Base-by-base conservation (phyloP, 2,329 filamentous ascomycete genomes). In the Aspergillus carbonarius region DNA sequence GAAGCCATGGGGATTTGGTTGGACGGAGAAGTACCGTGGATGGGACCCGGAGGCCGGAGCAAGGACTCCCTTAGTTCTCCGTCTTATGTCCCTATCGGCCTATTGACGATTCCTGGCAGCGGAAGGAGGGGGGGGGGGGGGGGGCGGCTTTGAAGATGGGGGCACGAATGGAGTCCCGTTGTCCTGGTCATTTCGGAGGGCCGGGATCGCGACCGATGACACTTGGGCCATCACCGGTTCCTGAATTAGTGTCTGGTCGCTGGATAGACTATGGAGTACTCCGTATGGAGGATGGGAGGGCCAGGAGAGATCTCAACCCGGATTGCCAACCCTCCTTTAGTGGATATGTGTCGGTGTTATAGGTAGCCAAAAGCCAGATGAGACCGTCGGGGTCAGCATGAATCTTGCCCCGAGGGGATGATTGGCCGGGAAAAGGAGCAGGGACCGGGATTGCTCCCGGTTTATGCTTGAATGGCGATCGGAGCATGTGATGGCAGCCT, bases 141-240 rank as follows among this genome's bases (percentile, higher is more conserved):
- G n/a, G n/a, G n/a, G n/a, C n/a, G n/a, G 20, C 20, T 13, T 15
- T 9, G n/a, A 12, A 5, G n/a, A 35, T 20, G 50, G 39, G 23
- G 15, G 34, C 37, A 32, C 23, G 25, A 34, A 54, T 37, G 51
- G 51, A 54, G 50, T 44, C 35, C 25, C 25, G 17, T 37, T 42
- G 30, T 44, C 51, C 51, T 54, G 51, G 20, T 54, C 51, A 54
- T 54, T 40, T 54, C 39, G 51, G 37, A 44, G 25, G 23, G 23
- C n/a, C 37, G 51, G 40, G 5, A 32, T 42, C 51, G 51, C 50
- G 50, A 53, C n/a, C n/a, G 50, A 53, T 30, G 49, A 12, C 39
- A 40, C 39, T 34, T 52, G 23, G 37, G 23, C 39, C 39, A 54
- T 18, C 37, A 34, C 25, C 25, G 44, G 25, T 30, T 48, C 44